These are phyloP conservation scores for Melastoma candidum DNA, from an alignment of 441 rosid genomes.

Conservation along the genomic window DNA sequence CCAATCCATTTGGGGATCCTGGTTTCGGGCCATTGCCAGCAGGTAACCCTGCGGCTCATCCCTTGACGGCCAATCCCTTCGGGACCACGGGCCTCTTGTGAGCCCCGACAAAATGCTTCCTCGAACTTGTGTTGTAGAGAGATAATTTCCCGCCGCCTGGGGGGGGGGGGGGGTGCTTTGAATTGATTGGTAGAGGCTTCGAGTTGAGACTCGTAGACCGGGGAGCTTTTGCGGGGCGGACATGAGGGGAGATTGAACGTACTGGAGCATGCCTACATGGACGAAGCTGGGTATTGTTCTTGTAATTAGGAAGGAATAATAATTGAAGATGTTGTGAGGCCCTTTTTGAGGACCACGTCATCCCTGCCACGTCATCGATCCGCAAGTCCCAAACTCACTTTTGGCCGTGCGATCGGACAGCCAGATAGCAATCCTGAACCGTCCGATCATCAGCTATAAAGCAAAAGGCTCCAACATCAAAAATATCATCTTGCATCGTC, in stretches of 20 bases:
- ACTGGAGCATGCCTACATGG: too few species aligned
- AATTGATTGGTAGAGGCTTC: too few species aligned
- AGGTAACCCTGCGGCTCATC: slow-evolving; percentile 28
- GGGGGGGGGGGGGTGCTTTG: too few species aligned
- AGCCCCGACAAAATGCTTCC: slow-evolving; percentile 1
- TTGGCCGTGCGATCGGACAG: not conserved
- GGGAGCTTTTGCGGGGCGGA: too few species aligned
- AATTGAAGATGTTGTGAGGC: too few species aligned
- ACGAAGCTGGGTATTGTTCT: too few species aligned
- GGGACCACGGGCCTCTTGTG: slow-evolving; percentile 68
- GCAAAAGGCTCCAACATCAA: not conserved
- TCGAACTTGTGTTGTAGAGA: too few species aligned
- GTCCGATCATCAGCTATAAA: slow-evolving; percentile 24
- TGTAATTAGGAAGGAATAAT: too few species aligned
- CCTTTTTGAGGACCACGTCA: slow-evolving; percentile 10
- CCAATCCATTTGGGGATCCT: slow-evolving; percentile 8
- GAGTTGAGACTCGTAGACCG: too few species aligned
- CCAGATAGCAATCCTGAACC: slow-evolving; percentile 18
- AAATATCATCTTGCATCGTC: too few species aligned
- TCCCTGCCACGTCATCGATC: slow-evolving; percentile 26
- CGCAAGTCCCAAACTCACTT: not conserved
- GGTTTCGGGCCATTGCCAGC: slow-evolving; percentile 29
- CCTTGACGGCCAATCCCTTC: slow-evolving; percentile 58
- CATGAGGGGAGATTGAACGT: too few species aligned
- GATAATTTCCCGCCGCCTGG: too few species aligned